Evolutionary conservation across 768 basidiomycete genomes (phyloP).

Genomic region (Suillus placidus): DNA sequence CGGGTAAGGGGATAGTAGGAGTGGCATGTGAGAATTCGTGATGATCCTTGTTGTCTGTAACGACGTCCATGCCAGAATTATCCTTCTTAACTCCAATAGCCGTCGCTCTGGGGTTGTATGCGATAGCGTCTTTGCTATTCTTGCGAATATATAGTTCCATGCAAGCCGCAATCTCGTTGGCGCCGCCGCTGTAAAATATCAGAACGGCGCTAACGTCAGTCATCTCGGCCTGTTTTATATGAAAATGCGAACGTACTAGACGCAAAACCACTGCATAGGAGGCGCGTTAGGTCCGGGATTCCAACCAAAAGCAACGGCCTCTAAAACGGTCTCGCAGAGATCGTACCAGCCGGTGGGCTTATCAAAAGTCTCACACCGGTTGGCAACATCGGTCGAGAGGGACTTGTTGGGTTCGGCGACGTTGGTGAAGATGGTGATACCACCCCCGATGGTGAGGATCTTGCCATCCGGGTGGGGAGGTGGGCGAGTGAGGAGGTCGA

Average conservation of each 20-base stretch:
- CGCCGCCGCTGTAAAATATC: conserved; percentile 14
- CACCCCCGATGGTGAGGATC: too few species aligned
- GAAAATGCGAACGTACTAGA: conserved; percentile 20
- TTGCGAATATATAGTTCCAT: conserved; percentile 10
- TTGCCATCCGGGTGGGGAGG: too few species aligned
- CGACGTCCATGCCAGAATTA: conserved; percentile 7
- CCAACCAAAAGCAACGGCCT: conserved; percentile 25
- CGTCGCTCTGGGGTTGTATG: conserved; percentile 9
- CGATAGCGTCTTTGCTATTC: conserved; percentile 4
- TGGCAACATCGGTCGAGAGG: conserved; percentile 19
- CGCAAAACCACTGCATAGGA: conserved; percentile 20
- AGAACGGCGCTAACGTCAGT: not conserved
- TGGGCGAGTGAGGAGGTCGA: too few species aligned
- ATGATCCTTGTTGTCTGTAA: conserved; percentile 10
- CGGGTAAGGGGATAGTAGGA: conserved; percentile 38
- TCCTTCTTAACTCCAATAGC: conserved; percentile 13
- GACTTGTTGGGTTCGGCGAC: conserved; percentile 5
- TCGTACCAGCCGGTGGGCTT: conserved; percentile 37
- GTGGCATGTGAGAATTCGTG: conserved; percentile 39
- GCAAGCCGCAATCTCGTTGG: conserved; percentile 13
- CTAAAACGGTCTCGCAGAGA: conserved; percentile 37
- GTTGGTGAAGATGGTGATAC: too few species aligned
- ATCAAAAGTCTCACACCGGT: conserved; percentile 39
- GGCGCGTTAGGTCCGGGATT: conserved; percentile 5
- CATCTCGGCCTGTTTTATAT: conserved; percentile 6